These are phyloP conservation scores for Boletus subluridellus DNA, from an alignment of 1,284 basidiomycete genomes.

Conservation along the genomic window DNA sequence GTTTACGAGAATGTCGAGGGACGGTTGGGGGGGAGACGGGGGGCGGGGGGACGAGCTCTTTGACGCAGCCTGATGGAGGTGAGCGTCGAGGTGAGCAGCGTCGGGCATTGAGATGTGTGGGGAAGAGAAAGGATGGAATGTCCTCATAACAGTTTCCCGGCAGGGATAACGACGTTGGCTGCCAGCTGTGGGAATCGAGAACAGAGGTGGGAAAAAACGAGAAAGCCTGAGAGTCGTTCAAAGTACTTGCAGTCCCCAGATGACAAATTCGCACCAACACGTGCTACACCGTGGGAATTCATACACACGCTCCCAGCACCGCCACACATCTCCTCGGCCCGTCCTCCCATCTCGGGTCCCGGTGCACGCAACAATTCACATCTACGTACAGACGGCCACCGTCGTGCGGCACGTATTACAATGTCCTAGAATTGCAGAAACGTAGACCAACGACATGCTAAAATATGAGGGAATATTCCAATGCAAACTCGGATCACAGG, in stretches of 20 bases:
- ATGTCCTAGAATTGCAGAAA: conserved; percentile 9
- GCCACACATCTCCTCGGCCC: conserved; percentile 9
- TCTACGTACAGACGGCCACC: background rate
- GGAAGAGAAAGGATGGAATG: conserved; percentile 42
- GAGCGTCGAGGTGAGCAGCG: conserved; percentile 37
- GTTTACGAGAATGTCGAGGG: conserved; percentile 44
- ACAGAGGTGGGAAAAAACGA: conserved; percentile 39
- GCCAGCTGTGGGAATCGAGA: conserved; percentile 40
- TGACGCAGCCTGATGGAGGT: conserved; percentile 36
- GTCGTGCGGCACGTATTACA: conserved; percentile 21
- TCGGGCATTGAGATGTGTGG: conserved; percentile 45
- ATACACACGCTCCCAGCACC: conserved; percentile 18
- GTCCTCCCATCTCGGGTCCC: background rate
- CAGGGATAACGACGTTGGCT: conserved; percentile 39
- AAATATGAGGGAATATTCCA: conserved; percentile 19
- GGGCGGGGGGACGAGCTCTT: conserved; percentile 39
- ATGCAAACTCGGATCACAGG: conserved; percentile 12
- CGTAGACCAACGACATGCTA: conserved; percentile 5
- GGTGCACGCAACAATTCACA: background rate
- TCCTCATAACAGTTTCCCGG: conserved; percentile 42
- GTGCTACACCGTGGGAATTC: conserved; percentile 32
- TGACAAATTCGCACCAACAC: conserved; percentile 33
- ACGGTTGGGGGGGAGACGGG: conserved; percentile 38
- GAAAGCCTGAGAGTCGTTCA: conserved; percentile 33
- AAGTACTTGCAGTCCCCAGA: conserved; percentile 9